A percentile compares a stretch with the other conserved stretches of the same genome.
Conservation (phyloP, 2,329 filamentous ascomycete species). For the Aspergillus viridinutans region DNA sequence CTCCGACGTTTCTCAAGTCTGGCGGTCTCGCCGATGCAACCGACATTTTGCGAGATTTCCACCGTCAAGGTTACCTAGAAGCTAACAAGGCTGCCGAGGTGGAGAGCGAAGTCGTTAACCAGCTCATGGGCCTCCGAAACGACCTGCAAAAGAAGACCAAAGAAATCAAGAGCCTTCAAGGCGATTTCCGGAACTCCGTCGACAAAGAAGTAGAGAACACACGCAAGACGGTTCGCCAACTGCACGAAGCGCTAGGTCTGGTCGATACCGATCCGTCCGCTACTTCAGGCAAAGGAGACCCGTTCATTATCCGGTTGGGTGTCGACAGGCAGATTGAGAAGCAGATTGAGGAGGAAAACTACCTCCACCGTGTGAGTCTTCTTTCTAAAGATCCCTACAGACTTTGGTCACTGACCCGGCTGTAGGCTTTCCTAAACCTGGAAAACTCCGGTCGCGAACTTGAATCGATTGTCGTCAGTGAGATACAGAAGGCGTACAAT, state of each 20-base stretch:
- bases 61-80: constrained; percentile 74
- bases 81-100: constrained; percentile 86
- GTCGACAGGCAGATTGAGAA: constrained; percentile 88
- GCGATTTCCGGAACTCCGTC: constrained; percentile 95
- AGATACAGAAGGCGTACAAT: constrained; percentile 97
- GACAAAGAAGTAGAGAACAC: constrained; percentile 91
- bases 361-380: constrained; percentile 73
- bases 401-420: background rate
- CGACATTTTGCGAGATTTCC: constrained; percentile 73
- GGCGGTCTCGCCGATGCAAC: constrained; percentile 86
- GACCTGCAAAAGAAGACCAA: constrained; percentile 96
- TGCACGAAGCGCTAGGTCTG: constrained; percentile 78
- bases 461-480: constrained; percentile 91
- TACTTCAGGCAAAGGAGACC: constrained; percentile 82
- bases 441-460: constrained; percentile 92
- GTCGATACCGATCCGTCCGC: constrained; percentile 71
- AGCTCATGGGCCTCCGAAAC: constrained; percentile 76
- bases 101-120: constrained; percentile 84
- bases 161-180: constrained; percentile 89
- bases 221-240: constrained; percentile 67
- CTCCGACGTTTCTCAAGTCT: constrained; percentile 69
- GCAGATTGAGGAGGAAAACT: constrained; percentile 96
- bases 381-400: background rate
- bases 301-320: constrained; percentile 77
- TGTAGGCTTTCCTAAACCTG: constrained; percentile 84